Conservation (phyloP, 2,329 filamentous ascomycete genomes). For the Aureobasidium leucospermi region DNA sequence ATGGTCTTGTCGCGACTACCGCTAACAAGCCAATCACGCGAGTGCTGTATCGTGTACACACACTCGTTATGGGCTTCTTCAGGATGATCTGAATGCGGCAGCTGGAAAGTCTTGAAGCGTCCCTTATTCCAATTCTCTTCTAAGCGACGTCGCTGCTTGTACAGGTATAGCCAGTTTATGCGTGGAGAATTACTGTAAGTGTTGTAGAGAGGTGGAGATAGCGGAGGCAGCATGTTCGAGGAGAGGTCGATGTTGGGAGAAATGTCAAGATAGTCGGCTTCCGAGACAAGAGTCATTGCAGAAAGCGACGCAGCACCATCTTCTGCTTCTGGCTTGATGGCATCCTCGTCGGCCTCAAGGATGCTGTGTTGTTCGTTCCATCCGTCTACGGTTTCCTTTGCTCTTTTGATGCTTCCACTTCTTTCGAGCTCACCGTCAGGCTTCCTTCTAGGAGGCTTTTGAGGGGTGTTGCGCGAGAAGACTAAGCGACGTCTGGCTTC, state of each 20-base stretch:
- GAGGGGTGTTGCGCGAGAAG: slow-evolving; percentile 1
- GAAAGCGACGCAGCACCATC: background rate
- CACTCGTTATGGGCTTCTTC: slow-evolving; percentile 85
- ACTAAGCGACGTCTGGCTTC: slow-evolving; percentile 5
- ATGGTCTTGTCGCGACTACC: slow-evolving; percentile 85
- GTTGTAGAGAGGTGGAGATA: slow-evolving; percentile 2
- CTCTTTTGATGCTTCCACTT: slow-evolving; percentile 47
- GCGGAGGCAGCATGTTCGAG: background rate
- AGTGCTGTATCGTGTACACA: slow-evolving; percentile 91
- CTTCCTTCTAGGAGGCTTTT: slow-evolving; percentile 36
- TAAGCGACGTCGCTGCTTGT: slow-evolving; percentile 74
- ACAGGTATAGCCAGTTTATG: slow-evolving; percentile 88
- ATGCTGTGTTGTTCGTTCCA: slow-evolving; percentile 43
- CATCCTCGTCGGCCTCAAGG: slow-evolving; percentile 38
- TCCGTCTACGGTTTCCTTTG: slow-evolving; percentile 30
- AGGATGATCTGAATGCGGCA: slow-evolving; percentile 74
- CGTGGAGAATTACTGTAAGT: background rate
- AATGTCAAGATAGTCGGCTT: background rate
- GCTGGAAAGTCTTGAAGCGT: slow-evolving; percentile 75
- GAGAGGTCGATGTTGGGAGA: background rate
- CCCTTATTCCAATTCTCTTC: slow-evolving; percentile 90
- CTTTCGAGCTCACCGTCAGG: slow-evolving; percentile 43
- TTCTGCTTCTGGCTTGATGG: slow-evolving; percentile 10
- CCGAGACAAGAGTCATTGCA: background rate
- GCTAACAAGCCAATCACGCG: slow-evolving; percentile 78